Evolutionary conservation across 2,329 filamentous ascomycete species (phyloP).

Genomic region (Fusarium sp.): DNA sequence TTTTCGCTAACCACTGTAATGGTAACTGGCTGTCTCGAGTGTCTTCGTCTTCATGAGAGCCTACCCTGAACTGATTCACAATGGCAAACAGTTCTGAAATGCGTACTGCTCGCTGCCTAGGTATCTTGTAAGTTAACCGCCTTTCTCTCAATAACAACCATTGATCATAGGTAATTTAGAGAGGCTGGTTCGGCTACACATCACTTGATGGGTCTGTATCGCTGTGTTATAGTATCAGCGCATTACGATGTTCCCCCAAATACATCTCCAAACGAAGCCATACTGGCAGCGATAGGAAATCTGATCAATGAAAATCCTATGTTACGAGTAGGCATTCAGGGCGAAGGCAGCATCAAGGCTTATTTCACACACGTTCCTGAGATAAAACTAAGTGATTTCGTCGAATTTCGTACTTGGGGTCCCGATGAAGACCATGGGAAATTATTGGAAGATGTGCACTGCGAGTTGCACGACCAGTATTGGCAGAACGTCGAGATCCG

Average conservation of each 20-base stretch:
- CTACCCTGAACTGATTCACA: background rate
- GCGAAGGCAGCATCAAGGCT: conserved; percentile 56
- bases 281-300: conserved; percentile 54
- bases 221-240: conserved; percentile 58
- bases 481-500: conserved; percentile 54
- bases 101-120: conserved; percentile 40
- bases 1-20: background rate
- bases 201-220: conserved; percentile 60
- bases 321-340: conserved; percentile 61
- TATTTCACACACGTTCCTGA: conserved; percentile 56
- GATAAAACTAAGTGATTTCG: conserved; percentile 57
- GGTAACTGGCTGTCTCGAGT: background rate
- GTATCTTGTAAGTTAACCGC: conserved; percentile 38
- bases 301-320: conserved; percentile 58
- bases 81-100: conserved; percentile 19
- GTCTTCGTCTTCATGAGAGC: background rate
- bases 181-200: conserved; percentile 59
- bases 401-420: conserved; percentile 49
- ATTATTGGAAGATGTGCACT: conserved; percentile 49
- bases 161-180: conserved; percentile 43
- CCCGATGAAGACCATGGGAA: conserved; percentile 47
- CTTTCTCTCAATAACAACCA: background rate
- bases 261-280: conserved; percentile 2
- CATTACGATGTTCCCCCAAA: conserved; percentile 50
- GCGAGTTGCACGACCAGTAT: conserved; percentile 53